phyloP scores from a whole-genome alignment of 2,329 filamentous ascomycete genomes.

The Cladorrhinum sp. region DNA sequence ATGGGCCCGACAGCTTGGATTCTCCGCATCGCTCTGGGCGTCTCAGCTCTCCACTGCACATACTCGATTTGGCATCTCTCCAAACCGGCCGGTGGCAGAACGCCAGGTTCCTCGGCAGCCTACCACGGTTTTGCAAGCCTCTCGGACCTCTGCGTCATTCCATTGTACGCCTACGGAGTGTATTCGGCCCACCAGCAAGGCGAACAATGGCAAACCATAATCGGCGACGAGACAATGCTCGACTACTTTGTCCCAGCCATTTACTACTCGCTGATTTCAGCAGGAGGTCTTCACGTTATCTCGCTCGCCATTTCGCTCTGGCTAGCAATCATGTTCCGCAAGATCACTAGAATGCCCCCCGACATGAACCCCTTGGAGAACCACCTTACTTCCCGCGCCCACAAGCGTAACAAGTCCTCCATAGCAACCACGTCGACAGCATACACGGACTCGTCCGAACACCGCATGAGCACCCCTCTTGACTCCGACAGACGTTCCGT shows the following conservation, averaged over 20 bases:
- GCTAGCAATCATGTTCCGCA: slow-evolving; percentile 74
- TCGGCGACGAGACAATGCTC: slow-evolving; percentile 54
- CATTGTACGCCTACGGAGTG: slow-evolving; percentile 56
- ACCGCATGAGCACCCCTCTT: slow-evolving; percentile 56
- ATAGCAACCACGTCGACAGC: slow-evolving; percentile 45
- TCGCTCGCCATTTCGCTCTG: slow-evolving; percentile 71
- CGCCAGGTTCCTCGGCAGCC: slow-evolving; percentile 77
- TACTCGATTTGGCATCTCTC: slow-evolving; percentile 82
- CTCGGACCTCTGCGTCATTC: slow-evolving; percentile 59
- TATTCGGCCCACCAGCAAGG: slow-evolving; percentile 46
- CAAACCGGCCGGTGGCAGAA: slow-evolving; percentile 65
- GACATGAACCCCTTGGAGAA: slow-evolving; percentile 95
- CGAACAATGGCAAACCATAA: slow-evolving; percentile 64
- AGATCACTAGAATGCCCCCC: slow-evolving; percentile 77
- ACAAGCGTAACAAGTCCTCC: slow-evolving; percentile 72
- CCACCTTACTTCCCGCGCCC: slow-evolving; percentile 71
- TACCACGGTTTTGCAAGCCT: slow-evolving; percentile 83
- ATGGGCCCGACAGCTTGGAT: slow-evolving; percentile 68
- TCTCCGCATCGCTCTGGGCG: slow-evolving; percentile 74
- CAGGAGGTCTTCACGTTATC: slow-evolving; percentile 66
- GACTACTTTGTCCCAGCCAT: slow-evolving; percentile 62
- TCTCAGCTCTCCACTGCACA: slow-evolving; percentile 66
- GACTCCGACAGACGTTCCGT: slow-evolving; percentile 52
- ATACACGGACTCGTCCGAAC: slow-evolving; percentile 49
- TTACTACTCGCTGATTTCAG: slow-evolving; percentile 64